A percentile compares a stretch with the other conserved stretches of the same genome.
phyloP scores from a whole-genome alignment of 805 yeast genomes.

The Wickerhamiella bombiphila region DNA sequence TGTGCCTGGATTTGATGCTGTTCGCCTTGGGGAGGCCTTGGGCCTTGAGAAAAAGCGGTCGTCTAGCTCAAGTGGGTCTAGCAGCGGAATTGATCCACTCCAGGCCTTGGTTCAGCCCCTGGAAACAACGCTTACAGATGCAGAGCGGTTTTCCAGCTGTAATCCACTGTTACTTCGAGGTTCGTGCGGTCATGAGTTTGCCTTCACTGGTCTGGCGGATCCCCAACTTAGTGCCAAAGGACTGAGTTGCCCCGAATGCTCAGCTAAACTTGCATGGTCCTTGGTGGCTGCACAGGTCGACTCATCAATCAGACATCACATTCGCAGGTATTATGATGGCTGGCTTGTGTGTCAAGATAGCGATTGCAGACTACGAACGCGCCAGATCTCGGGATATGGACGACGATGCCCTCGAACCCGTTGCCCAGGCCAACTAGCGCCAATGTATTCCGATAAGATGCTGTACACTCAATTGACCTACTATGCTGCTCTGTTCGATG shows the following conservation, averaged over 20 bases:
- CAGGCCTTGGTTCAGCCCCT: constrained; percentile 35
- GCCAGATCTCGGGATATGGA: constrained; percentile 83
- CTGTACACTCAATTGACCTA: constrained; percentile 78
- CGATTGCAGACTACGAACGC: constrained; percentile 62
- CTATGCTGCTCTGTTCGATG: constrained; percentile 64
- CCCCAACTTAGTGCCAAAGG: constrained; percentile 57
- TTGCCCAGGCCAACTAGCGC: constrained; percentile 53
- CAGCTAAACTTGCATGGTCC: constrained; percentile 34
- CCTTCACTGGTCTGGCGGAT: constrained; percentile 51
- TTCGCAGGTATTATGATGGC: constrained; percentile 70
- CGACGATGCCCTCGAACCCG: constrained; percentile 48
- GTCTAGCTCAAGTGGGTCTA: background rate
- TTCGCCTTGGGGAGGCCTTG: constrained; percentile 58
- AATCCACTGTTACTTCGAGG: constrained; percentile 35
- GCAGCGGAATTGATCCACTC: constrained; percentile 26
- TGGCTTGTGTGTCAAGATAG: constrained; percentile 76
- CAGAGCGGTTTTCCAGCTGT: constrained; percentile 63
- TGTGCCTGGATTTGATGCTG: constrained; percentile 74
- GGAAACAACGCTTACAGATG: constrained; percentile 66
- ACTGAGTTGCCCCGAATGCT: constrained; percentile 51
- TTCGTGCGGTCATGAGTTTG: constrained; percentile 42
- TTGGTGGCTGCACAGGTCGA: constrained; percentile 63
- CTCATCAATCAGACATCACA: constrained; percentile 48
- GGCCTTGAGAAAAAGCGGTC: constrained; percentile 51
- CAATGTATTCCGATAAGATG: constrained; percentile 60